A percentile compares a stretch with the other conserved stretches of the same genome.
phyloP scores from a whole-genome alignment of 345 rosid species.

The Linum trigynum region DNA sequence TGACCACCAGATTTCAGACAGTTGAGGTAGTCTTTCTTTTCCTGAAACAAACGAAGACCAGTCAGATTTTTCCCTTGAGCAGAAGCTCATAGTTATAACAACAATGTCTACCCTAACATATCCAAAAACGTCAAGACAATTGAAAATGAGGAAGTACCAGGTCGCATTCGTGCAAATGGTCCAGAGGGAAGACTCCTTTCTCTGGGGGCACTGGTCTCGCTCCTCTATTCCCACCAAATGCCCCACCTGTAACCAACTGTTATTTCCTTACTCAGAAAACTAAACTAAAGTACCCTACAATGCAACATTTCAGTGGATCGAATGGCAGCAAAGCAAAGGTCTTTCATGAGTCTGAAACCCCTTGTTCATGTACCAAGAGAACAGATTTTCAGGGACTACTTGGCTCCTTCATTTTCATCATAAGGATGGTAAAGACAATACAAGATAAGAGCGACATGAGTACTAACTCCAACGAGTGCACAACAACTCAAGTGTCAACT shows the following conservation, averaged over 20 bases:
- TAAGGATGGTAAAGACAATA: too few species aligned
- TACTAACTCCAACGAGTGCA: too few species aligned
- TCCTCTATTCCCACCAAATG: constrained; percentile 94
- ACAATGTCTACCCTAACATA: neutral
- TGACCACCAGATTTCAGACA: constrained; percentile 77
- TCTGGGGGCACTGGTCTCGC: constrained; percentile 85
- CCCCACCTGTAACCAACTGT: constrained; percentile 51
- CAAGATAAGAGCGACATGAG: too few species aligned
- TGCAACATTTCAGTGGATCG: too few species aligned
- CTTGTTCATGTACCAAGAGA: too few species aligned
- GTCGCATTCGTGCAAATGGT: constrained; percentile 82
- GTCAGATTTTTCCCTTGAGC: neutral
- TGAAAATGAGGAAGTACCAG: constrained; percentile 28
- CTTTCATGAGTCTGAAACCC: too few species aligned
- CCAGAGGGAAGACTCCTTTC: constrained; percentile 89
- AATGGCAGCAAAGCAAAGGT: too few species aligned
- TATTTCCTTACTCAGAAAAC: too few species aligned
- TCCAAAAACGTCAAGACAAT: neutral
- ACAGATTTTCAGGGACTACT: too few species aligned
- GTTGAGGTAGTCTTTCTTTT: constrained; percentile 76
- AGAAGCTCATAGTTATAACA: neutral
- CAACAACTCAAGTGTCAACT: too few species aligned
- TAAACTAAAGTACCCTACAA: too few species aligned
- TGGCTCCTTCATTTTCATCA: too few species aligned
- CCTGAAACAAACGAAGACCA: constrained; percentile 33